Percentiles rank a stretch among this genome's conserved stretches.
These are phyloP conservation scores for Debaryomyces sp. DNA, from an alignment of 1,139 yeast species.

Conservation along the genomic window DNA sequence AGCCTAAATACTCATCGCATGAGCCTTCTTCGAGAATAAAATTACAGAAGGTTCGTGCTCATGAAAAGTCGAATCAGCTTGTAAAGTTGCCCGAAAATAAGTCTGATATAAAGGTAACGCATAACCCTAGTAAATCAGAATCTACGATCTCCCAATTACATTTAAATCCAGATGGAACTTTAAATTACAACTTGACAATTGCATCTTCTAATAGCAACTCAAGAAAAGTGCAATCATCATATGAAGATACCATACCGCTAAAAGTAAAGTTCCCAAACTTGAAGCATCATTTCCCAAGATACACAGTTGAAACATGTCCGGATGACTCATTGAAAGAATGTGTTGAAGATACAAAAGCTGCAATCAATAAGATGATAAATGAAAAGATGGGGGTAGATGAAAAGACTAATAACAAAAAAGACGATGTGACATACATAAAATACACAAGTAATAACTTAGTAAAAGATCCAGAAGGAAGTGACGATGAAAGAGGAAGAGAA, in stretches of 20 bases:
- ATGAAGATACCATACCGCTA: slow-evolving; percentile 46
- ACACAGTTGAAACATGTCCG: slow-evolving; percentile 28
- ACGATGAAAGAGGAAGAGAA: slow-evolving; percentile 20
- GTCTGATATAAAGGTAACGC: not conserved
- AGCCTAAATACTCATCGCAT: slow-evolving; percentile 29
- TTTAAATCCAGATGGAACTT: slow-evolving; percentile 30
- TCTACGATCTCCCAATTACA: slow-evolving; percentile 20
- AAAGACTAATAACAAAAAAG: slow-evolving; percentile 13
- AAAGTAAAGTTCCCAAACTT: slow-evolving; percentile 42
- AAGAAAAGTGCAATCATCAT: slow-evolving; percentile 28
- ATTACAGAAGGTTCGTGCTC: not conserved
- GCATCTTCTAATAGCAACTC: slow-evolving; percentile 18
- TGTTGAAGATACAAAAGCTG: slow-evolving; percentile 31
- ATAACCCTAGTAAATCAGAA: slow-evolving; percentile 2
- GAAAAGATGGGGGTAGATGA: slow-evolving; percentile 19
- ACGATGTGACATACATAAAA: slow-evolving; percentile 22
- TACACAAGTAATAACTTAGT: slow-evolving; percentile 21
- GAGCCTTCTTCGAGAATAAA: not conserved
- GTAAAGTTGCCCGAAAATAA: slow-evolving; percentile 1
- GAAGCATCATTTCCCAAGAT: slow-evolving; percentile 44
- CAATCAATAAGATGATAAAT: slow-evolving; percentile 26
- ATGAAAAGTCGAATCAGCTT: not conserved
- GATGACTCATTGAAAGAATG: slow-evolving; percentile 30
- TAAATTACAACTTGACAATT: slow-evolving; percentile 31
- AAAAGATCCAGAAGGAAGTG: slow-evolving; percentile 5